Evolutionary conservation across 2,329 filamentous ascomycete species (phyloP).

Genomic region (Colletotrichum nymphaeae): DNA sequence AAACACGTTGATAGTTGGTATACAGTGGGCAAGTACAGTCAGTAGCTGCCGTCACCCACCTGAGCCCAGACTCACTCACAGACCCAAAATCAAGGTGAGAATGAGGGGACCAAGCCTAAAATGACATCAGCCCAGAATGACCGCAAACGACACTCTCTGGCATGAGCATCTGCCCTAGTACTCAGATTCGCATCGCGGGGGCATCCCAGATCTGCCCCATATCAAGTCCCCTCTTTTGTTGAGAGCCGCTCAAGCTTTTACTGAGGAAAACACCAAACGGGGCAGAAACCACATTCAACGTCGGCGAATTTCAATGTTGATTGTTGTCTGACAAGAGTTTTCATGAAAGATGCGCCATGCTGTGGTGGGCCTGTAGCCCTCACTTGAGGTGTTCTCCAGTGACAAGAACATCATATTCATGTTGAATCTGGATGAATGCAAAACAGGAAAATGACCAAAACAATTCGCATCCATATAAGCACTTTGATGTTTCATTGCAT

Average conservation of each 20-base stretch:
- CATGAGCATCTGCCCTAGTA: neutral
- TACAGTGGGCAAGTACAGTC: too few relatives aligned
- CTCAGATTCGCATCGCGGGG: conserved; percentile 17
- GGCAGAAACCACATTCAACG: neutral
- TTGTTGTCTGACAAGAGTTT: neutral
- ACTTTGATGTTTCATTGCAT: neutral
- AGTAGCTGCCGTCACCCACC: neutral
- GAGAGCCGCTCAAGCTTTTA: conserved; percentile 8
- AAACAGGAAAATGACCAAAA: neutral
- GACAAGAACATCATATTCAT: neutral
- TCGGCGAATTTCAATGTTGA: neutral
- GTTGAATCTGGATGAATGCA: neutral
- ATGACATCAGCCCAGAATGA: conserved; percentile 27
- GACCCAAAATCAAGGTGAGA: neutral
- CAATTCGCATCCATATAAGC: neutral
- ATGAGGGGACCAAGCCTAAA: neutral
- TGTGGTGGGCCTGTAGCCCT: neutral
- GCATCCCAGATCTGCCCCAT: conserved; percentile 6
- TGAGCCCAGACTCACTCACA: neutral
- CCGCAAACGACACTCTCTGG: conserved; percentile 12
- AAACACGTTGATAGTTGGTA: neutral
- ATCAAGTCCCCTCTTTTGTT: conserved; percentile 21
- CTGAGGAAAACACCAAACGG: neutral
- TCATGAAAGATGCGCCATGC: neutral
- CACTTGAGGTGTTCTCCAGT: neutral